phyloP scores from a whole-genome alignment of 2,329 filamentous ascomycete genomes.

The Pseudocercospora ulei region DNA sequence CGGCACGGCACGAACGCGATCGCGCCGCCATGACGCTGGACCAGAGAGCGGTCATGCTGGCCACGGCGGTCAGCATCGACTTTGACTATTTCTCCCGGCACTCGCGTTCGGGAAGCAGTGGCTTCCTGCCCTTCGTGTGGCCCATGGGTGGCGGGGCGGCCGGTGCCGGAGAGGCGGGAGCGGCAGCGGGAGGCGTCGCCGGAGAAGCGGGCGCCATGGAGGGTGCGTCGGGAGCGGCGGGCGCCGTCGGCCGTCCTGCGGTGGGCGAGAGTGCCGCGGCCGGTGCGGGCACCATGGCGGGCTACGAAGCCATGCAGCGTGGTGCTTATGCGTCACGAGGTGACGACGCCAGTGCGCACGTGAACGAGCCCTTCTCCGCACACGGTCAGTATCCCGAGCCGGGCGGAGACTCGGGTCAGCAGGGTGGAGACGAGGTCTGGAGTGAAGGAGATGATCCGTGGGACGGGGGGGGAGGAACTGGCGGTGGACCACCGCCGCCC shows the following conservation, averaged over 20 bases:
- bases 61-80: slow-evolving; percentile 55
- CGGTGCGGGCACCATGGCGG: slow-evolving; percentile 51
- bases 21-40: slow-evolving; percentile 53
- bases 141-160: slow-evolving; percentile 34
- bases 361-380: slow-evolving; percentile 26
- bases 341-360: slow-evolving; percentile 32
- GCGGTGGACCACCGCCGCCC: slow-evolving; percentile 30
- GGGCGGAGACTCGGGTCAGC: slow-evolving; percentile 14
- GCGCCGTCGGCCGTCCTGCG: slow-evolving; percentile 28
- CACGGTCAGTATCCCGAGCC: slow-evolving; percentile 15
- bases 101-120: slow-evolving; percentile 40
- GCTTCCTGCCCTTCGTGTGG: slow-evolving; percentile 48
- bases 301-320: slow-evolving; percentile 54
- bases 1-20: slow-evolving; percentile 24
- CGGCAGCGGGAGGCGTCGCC: slow-evolving; percentile 33
- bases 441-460: slow-evolving; percentile 28
- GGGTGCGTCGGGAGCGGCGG: slow-evolving; percentile 37
- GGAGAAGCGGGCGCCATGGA: slow-evolving; percentile 33
- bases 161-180: slow-evolving; percentile 36
- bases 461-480: slow-evolving; percentile 32
- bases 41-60: slow-evolving; percentile 56
- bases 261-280: slow-evolving; percentile 38
- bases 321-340: slow-evolving; percentile 35
- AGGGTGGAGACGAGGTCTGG: slow-evolving; percentile 24
- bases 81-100: slow-evolving; percentile 60